Base-by-base conservation (phyloP, 345 rosid genomes). In the Leavenworthia alabamica region DNA sequence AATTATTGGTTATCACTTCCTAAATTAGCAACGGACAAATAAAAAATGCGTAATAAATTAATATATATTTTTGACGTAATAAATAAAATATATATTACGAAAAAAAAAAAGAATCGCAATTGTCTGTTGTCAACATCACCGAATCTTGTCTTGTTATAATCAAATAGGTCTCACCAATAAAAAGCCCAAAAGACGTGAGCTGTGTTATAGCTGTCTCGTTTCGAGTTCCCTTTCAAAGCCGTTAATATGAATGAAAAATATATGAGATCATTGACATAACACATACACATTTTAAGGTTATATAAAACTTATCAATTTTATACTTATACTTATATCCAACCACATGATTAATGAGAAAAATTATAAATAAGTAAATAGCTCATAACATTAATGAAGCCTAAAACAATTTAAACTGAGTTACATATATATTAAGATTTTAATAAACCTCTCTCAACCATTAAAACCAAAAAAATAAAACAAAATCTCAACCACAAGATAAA, bases 401-500 rank as follows among this genome's bases (percentile, higher is more conserved):
- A 27, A 36, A 54, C 62, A 61, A 44, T 67, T 44, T 33, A 8
- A 23, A 54, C 59, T 8, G 37, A 50, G 24, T 54, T 70, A 62
- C 74, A 70, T 55, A 57, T 53, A 19, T 19, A 52, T 20, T 33
- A 53, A 16, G 17, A 35, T n/a, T 53, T 20, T n/a, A n/a, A 53
- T 12, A 11, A 60, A 24, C 48, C 24, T 37, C 48, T 52, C 67
- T 20, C 19, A 15, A 41, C 41, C 44, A 39, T 8, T 46, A 49
- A 23, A 62, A 45, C 3, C 17, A 10, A 28, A 40, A 50, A 44
- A 23, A 8, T 24, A 37, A 6, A 55, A 29, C 10, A 76, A 79
- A 79, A 55, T 79, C 91, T 26, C 79, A 79, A 14, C 91, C 94
- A 76, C 76, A 87, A 13, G 99, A 89, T 1, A 93, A 75, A 32